A percentile compares a stretch with the other conserved stretches of the same genome.
Evolutionary conservation across 306 rosid genomes (phyloP).

Genomic region (Cercis canadensis): DNA sequence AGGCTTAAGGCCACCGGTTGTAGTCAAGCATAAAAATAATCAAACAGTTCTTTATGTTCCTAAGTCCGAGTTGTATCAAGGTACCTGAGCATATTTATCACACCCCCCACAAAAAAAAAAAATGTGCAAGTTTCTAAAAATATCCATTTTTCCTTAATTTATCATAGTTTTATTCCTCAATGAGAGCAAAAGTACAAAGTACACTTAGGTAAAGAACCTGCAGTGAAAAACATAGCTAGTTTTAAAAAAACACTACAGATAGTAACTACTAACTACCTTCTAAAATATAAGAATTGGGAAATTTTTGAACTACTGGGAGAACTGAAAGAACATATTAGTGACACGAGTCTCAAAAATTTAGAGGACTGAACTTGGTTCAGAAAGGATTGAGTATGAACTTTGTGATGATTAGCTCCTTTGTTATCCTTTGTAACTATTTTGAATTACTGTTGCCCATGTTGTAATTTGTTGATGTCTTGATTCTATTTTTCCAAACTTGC

Average conservation of each 20-base stretch:
- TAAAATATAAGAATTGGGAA: not conserved
- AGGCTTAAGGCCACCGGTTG: no score
- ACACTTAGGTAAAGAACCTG: not conserved
- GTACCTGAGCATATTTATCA: not conserved
- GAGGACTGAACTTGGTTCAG: not conserved
- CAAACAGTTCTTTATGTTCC: no score
- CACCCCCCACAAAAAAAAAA: not conserved
- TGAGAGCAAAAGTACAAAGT: not conserved
- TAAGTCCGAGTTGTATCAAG: no score
- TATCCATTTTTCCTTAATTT: not conserved
- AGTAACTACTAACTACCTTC: not conserved
- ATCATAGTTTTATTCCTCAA: no score
- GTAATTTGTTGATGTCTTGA: slow-evolving; percentile 30
- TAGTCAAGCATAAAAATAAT: no score
- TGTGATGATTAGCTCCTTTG: not conserved
- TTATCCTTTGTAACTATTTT: slow-evolving; percentile 9
- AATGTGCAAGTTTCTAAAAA: not conserved
- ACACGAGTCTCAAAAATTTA: slow-evolving; percentile 8
- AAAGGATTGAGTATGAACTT: slow-evolving; percentile 2
- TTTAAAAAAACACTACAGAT: not conserved
- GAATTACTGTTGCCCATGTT: slow-evolving; percentile 1
- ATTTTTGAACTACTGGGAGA: not conserved
- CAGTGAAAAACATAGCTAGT: not conserved
- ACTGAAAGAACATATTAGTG: slow-evolving; percentile 3
- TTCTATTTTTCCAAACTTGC: slow-evolving; percentile 46